phyloP scores from a whole-genome alignment of 176 grass and related monocot species.

The Eleusine coracana region DNA sequence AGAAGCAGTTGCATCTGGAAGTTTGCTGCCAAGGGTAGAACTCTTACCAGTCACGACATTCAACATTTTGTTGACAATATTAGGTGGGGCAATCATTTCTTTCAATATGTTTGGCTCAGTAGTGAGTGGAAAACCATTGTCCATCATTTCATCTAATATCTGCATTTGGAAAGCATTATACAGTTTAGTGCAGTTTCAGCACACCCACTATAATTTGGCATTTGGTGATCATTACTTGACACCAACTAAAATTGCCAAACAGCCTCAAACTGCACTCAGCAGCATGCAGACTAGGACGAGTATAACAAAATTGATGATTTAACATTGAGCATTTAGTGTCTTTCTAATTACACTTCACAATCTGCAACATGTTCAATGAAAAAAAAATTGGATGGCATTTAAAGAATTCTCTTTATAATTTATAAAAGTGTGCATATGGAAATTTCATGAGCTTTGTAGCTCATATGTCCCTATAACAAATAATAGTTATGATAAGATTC shows the following conservation, averaged over 20 bases:
- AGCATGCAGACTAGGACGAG: constrained; percentile 16
- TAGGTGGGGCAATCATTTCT: constrained; percentile 79
- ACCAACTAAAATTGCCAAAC: constrained; percentile 4
- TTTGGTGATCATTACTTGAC: not conserved
- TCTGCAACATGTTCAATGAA: not conserved
- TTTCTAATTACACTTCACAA: not conserved
- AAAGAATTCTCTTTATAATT: not conserved
- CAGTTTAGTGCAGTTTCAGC: constrained; percentile 22
- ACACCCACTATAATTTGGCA: not conserved
- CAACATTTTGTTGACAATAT: constrained; percentile 84
- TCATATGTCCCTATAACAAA: not conserved
- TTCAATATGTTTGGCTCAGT: constrained; percentile 91
- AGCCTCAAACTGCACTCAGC: not conserved
- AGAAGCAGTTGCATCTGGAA: constrained; percentile 80
- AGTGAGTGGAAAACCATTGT: constrained; percentile 93
- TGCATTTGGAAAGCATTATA: constrained; percentile 43
- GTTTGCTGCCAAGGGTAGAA: constrained; percentile 60
- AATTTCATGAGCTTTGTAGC: constrained; percentile 14
- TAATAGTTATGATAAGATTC: not conserved
- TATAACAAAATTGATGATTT: constrained; percentile 18
- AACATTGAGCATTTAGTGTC: not conserved
- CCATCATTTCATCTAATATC: constrained; percentile 99
- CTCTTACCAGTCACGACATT: constrained; percentile 80
- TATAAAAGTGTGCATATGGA: not conserved
- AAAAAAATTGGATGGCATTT: not conserved